Evolutionary conservation across 2,329 filamentous ascomycete genomes (phyloP).

Genomic region (Aspergillus sp.): DNA sequence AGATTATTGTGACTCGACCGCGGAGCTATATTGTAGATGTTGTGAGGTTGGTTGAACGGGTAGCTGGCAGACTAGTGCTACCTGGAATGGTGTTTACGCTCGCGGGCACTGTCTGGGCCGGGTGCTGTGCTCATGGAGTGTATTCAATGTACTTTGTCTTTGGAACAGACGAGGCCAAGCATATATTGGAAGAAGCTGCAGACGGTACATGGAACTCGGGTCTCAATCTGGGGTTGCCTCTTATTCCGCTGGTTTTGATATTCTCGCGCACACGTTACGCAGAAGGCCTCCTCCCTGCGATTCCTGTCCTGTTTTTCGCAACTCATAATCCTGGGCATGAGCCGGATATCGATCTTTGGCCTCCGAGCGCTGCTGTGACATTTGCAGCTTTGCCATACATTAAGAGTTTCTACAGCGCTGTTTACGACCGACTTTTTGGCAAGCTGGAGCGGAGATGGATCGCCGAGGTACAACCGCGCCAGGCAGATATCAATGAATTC

Average conservation of each 20-base stretch:
- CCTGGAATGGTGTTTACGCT: constrained; percentile 64
- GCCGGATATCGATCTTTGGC: constrained; percentile 64
- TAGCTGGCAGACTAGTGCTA: constrained; percentile 64
- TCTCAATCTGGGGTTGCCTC: constrained; percentile 64
- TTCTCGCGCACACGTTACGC: constrained; percentile 68
- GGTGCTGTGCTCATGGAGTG: constrained; percentile 62
- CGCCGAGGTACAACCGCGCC: constrained; percentile 64
- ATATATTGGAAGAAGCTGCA: constrained; percentile 54
- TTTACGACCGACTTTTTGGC: constrained; percentile 64
- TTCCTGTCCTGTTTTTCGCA: constrained; percentile 62
- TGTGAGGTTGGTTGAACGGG: constrained; percentile 62
- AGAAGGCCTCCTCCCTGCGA: constrained; percentile 65
- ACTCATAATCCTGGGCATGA: constrained; percentile 50
- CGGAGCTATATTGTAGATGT: constrained; percentile 73
- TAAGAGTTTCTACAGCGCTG: constrained; percentile 64
- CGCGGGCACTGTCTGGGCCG: constrained; percentile 54
- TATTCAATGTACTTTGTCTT: constrained; percentile 70
- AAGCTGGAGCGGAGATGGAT: constrained; percentile 65
- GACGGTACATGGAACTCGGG: constrained; percentile 52
- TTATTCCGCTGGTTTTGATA: constrained; percentile 70
- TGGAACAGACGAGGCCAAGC: constrained; percentile 62
- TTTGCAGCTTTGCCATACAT: constrained; percentile 70
- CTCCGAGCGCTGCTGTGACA: constrained; percentile 67
- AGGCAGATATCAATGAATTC: constrained; percentile 44
- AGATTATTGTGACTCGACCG: constrained; percentile 76